Evolutionary conservation across 768 basidiomycete species (phyloP).

Genomic region (Suillus variegatus): DNA sequence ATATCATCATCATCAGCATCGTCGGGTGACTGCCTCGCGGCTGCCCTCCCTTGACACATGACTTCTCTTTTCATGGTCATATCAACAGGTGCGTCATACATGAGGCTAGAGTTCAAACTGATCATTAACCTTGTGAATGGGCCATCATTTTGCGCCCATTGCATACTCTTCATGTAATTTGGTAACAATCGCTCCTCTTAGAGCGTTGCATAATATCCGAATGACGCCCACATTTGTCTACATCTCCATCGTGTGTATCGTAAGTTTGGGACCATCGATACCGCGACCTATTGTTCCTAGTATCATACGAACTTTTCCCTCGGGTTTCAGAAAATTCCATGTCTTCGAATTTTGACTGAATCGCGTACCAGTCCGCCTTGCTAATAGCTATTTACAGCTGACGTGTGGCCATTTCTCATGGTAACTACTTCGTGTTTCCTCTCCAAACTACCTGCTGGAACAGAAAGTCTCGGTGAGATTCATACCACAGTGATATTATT

Average conservation of each 20-base stretch:
- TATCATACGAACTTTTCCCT: constrained; percentile 15
- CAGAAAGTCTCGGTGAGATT: background rate
- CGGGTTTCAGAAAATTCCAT: constrained; percentile 12
- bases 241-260: constrained; percentile 10
- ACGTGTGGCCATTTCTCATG: constrained; percentile 22
- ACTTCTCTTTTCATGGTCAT: constrained; percentile 18
- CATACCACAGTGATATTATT: constrained; percentile 17
- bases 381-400: constrained; percentile 17
- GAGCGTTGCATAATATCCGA: constrained; percentile 35
- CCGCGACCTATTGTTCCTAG: constrained; percentile 23
- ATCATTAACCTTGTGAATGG: background rate
- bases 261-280: constrained; percentile 21
- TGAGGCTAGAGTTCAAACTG: constrained; percentile 25
- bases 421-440: background rate
- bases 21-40: constrained; percentile 21
- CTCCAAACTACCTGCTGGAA: background rate
- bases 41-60: constrained; percentile 28
- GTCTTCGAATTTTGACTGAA: constrained; percentile 18
- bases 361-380: constrained; percentile 14
- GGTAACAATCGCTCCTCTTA: constrained; percentile 21
- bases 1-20: constrained; percentile 16
- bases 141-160: constrained; percentile 19
- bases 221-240: constrained; percentile 18
- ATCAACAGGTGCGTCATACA: constrained; percentile 34
- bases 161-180: constrained; percentile 25